phyloP scores from a whole-genome alignment of 1,139 yeast genomes.

The Debaryomycetaceae sp. region DNA sequence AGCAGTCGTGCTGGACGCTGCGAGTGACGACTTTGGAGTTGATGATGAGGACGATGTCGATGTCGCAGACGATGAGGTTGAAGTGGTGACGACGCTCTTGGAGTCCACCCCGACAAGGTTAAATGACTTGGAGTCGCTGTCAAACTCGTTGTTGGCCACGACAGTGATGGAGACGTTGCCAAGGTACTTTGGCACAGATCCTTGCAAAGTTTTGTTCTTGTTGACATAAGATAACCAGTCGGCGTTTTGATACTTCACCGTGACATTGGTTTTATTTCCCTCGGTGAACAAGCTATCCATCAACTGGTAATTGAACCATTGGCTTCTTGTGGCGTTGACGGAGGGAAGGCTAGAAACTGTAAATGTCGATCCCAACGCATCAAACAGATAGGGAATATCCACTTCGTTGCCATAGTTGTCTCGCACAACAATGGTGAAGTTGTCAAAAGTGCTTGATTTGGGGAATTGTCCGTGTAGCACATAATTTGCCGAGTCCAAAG shows the following conservation, averaged over 20 bases:
- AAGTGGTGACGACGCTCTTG: slow-evolving; percentile 13
- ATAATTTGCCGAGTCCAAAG: slow-evolving; percentile 36
- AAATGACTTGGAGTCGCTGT: slow-evolving; percentile 40
- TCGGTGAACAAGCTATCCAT: slow-evolving; percentile 53
- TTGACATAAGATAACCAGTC: slow-evolving; percentile 65
- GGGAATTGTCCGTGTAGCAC: slow-evolving; percentile 62
- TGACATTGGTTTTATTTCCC: slow-evolving; percentile 42
- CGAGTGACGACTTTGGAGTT: slow-evolving; percentile 17
- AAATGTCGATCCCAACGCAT: slow-evolving; percentile 48
- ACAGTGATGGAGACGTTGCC: slow-evolving; percentile 45
- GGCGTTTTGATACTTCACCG: slow-evolving; percentile 37
- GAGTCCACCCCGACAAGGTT: slow-evolving; percentile 51
- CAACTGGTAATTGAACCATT: slow-evolving; percentile 53
- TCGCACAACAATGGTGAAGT: slow-evolving; percentile 52
- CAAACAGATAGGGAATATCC: slow-evolving; percentile 49
- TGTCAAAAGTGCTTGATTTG: slow-evolving; percentile 31
- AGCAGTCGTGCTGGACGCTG: slow-evolving; percentile 15
- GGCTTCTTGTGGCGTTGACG: slow-evolving; percentile 63
- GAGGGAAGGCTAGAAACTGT: slow-evolving; percentile 48
- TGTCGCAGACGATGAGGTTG: slow-evolving; percentile 18
- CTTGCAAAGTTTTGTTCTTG: slow-evolving; percentile 62
- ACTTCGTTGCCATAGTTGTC: slow-evolving; percentile 68
- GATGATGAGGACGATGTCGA: slow-evolving; percentile 20
- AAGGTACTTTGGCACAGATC: slow-evolving; percentile 62
- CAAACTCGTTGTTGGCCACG: slow-evolving; percentile 41